Percentiles rank a stretch among this genome's conserved stretches.
Evolutionary conservation across 768 basidiomycete species (phyloP).

Genomic region (Tephrocybe sp.): DNA sequence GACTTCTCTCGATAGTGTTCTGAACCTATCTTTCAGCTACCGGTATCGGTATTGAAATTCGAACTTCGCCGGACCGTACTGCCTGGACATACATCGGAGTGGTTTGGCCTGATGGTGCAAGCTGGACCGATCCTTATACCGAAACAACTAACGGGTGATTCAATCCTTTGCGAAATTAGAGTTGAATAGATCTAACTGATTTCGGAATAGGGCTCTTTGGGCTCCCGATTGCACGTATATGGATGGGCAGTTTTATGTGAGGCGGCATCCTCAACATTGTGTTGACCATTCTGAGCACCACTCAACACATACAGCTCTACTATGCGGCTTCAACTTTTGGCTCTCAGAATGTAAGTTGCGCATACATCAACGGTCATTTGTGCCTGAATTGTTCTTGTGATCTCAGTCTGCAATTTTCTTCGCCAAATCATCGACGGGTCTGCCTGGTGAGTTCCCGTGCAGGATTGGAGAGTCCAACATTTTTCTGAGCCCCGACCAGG

Average conservation of each 20-base stretch:
- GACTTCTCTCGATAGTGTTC: not conserved
- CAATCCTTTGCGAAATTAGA: not conserved
- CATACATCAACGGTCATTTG: not conserved
- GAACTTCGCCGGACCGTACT: constrained; percentile 47
- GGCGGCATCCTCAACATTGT: too few species aligned
- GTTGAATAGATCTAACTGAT: not conserved
- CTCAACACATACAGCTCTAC: too few species aligned
- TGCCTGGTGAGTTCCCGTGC: constrained; percentile 30
- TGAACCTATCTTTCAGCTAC: constrained; percentile 29
- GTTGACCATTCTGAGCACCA: too few species aligned
- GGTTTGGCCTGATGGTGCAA: constrained; percentile 51
- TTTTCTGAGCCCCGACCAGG: constrained; percentile 21
- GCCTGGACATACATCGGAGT: constrained; percentile 45
- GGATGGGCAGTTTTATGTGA: constrained; percentile 30
- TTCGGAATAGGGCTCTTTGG: constrained; percentile 33
- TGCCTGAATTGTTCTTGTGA: not conserved
- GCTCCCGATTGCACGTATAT: constrained; percentile 38
- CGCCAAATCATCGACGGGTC: constrained; percentile 48
- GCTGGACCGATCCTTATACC: constrained; percentile 51
- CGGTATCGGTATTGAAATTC: constrained; percentile 47
- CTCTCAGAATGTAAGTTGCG: constrained; percentile 42
- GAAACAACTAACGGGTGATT: constrained; percentile 43
- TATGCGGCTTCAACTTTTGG: constrained; percentile 57
- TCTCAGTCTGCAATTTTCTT: constrained; percentile 51
- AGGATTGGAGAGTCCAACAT: not conserved